Percentiles rank a stretch among this genome's conserved stretches.
Conservation (phyloP, 2,329 filamentous ascomycete genomes). For the Fusarium sp. region DNA sequence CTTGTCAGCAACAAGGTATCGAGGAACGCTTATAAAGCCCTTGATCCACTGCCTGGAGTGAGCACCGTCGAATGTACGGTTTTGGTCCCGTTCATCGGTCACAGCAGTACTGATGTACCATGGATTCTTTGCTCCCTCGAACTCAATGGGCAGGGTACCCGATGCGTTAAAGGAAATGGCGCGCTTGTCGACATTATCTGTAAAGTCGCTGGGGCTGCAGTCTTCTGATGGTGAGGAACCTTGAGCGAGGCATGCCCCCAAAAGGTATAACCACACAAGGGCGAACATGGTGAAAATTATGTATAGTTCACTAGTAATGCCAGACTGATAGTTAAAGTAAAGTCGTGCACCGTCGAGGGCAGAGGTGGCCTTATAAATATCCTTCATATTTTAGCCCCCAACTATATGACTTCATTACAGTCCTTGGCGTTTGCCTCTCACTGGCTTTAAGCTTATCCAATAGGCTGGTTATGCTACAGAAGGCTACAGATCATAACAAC, state of each 20-base stretch:
- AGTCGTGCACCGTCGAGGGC: neutral
- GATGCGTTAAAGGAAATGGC: neutral
- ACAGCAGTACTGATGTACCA: neutral
- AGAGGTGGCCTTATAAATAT: neutral
- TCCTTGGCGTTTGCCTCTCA: too few relatives aligned
- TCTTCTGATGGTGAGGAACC: neutral
- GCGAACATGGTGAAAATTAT: accelerated
- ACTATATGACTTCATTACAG: neutral
- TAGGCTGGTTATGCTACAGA: too few relatives aligned
- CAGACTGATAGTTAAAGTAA: too few relatives aligned
- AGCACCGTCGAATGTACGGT: too few relatives aligned
- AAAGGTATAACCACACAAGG: neutral
- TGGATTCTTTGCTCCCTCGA: neutral
- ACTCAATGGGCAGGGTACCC: neutral
- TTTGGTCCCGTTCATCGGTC: neutral
- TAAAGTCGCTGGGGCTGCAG: neutral
- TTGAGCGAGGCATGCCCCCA: neutral
- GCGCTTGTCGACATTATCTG: accelerated
- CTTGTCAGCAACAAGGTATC: accelerated
- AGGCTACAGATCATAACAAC: too few relatives aligned
- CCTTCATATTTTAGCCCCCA: neutral
- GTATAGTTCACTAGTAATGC: neutral
- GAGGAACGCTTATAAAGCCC: neutral
- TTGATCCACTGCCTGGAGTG: neutral
- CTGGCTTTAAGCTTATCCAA: too few relatives aligned